phyloP scores from a whole-genome alignment of 2,329 filamentous ascomycete genomes.

The Trichoderma atrobrunneum region DNA sequence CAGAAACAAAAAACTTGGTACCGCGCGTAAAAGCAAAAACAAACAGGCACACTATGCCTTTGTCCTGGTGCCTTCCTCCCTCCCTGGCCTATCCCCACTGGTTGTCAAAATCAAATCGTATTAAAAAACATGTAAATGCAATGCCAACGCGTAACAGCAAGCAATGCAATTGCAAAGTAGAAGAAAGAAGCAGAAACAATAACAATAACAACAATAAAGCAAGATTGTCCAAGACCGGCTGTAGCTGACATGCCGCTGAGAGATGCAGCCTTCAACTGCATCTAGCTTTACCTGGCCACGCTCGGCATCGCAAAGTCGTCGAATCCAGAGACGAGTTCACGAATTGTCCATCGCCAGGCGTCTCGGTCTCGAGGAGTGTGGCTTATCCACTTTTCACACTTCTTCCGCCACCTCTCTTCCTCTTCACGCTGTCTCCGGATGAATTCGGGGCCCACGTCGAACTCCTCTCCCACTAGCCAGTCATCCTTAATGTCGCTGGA shows the following conservation, averaged over 20 bases:
- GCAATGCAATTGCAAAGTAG: background rate
- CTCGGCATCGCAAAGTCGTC: slow-evolving; percentile 37
- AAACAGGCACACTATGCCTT: background rate
- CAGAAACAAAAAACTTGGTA: background rate
- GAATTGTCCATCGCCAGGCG: slow-evolving; percentile 75
- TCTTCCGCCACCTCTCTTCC: slow-evolving; percentile 85
- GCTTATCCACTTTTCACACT: slow-evolving; percentile 81
- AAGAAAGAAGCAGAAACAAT: background rate
- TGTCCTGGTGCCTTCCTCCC: background rate
- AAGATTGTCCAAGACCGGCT: background rate
- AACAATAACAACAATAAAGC: background rate
- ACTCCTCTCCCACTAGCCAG: slow-evolving; percentile 90
- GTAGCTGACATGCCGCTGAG: background rate
- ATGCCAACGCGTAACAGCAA: background rate
- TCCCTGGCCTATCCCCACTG: background rate
- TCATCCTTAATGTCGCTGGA: slow-evolving; percentile 67
- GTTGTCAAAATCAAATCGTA: background rate
- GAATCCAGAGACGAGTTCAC: slow-evolving; percentile 53
- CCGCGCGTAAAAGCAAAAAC: background rate
- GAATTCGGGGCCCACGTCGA: slow-evolving; percentile 95
- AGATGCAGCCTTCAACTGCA: background rate
- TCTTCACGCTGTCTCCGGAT: slow-evolving; percentile 85
- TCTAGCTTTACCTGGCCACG: background rate
- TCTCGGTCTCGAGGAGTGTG: slow-evolving; percentile 54
- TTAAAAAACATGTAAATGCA: slow-evolving; percentile 8